Percentiles rank a stretch among this genome's conserved stretches.
These are phyloP conservation scores for Lentinus tigrinus DNA, from an alignment of 768 basidiomycete species.

Conservation along the genomic window DNA sequence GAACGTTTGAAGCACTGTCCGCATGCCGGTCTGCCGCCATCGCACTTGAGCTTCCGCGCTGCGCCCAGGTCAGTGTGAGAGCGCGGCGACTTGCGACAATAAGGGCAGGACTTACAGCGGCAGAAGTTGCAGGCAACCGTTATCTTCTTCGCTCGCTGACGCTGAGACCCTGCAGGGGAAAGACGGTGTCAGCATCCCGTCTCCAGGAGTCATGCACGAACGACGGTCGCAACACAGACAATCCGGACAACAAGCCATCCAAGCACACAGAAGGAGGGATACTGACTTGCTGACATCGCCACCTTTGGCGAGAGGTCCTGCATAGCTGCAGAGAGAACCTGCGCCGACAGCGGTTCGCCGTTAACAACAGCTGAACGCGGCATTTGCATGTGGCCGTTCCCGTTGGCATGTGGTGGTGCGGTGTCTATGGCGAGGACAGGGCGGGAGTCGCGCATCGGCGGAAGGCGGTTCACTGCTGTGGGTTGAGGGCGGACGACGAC, in stretches of 20 bases:
- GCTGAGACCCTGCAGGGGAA: conserved; percentile 51
- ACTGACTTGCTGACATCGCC: conserved; percentile 40
- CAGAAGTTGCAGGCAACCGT: conserved; percentile 91
- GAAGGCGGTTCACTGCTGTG: conserved; percentile 19
- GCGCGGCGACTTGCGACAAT: neutral
- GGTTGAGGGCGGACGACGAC: conserved; percentile 23
- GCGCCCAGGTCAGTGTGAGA: conserved; percentile 17
- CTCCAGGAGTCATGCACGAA: neutral
- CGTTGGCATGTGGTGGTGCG: conserved; percentile 42
- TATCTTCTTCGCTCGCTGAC: conserved; percentile 79
- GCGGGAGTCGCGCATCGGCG: conserved; percentile 41
- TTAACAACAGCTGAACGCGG: conserved; percentile 27
- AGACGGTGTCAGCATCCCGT: conserved; percentile 20
- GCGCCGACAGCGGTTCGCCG: conserved; percentile 13
- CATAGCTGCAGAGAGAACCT: conserved; percentile 7
- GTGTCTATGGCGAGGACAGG: conserved; percentile 66
- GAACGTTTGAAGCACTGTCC: conserved; percentile 78
- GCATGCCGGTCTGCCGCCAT: conserved; percentile 82
- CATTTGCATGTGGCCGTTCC: conserved; percentile 41
- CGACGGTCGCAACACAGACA: conserved; percentile 3
- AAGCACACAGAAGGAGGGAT: neutral
- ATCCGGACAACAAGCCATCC: neutral
- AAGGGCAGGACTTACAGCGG: conserved; percentile 59
- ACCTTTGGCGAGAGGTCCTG: conserved; percentile 30
- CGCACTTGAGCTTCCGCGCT: conserved; percentile 89